Conservation (phyloP, 129 eudicot species). For the Lactuca saligna region DNA sequence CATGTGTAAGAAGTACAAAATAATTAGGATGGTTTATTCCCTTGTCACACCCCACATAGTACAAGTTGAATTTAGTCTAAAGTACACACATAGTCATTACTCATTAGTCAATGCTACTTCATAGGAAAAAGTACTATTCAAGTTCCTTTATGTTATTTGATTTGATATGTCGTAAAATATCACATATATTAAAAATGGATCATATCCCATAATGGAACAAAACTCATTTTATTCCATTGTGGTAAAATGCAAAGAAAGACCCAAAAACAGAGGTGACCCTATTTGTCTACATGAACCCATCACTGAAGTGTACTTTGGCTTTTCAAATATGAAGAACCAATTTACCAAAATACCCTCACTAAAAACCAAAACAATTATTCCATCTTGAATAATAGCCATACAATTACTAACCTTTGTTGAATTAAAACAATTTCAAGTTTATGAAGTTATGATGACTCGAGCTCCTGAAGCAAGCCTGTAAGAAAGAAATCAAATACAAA, state of each 20-base stretch:
- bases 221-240: background rate
- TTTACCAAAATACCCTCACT: conserved; percentile 7
- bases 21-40: background rate
- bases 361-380: background rate
- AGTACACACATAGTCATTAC: background rate
- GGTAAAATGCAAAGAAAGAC: background rate
- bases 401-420: conserved; percentile 28
- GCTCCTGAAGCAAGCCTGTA: conserved; percentile 93
- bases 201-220: background rate
- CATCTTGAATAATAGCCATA: background rate
- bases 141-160: background rate
- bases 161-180: too few relatives aligned
- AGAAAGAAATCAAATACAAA: conserved; percentile 13
- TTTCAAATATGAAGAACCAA: background rate
- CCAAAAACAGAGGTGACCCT: background rate
- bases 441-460: conserved; percentile 66
- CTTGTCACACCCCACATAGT: background rate
- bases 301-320: background rate
- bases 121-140: conserved; percentile 2
- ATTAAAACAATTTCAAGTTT: too few relatives aligned
- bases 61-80: background rate
- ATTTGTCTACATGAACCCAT: background rate
- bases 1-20: background rate
- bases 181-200: background rate
- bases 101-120: background rate